Base-by-base conservation (phyloP, 1,139 yeast genomes). In the Geotrichum fermentans region DNA sequence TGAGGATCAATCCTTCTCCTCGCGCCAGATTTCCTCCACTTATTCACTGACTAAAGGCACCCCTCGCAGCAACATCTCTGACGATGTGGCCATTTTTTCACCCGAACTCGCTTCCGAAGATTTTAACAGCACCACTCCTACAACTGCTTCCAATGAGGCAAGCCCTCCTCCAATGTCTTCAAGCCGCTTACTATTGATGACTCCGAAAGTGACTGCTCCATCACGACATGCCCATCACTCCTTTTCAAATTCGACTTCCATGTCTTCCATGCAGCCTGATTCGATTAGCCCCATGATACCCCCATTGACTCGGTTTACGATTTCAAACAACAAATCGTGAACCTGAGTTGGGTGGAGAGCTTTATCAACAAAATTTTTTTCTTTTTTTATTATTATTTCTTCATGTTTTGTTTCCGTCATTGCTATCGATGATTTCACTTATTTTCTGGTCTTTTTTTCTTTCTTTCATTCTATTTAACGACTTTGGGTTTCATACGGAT, bases 351-450 rank as follows among this genome's bases (percentile, higher is more conserved):
- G n/a, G n/a, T n/a, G n/a, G 13, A 28, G 8, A 8, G 18, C 10
- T 4, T 33, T 18, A 54, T 40, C 45, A 59, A 62, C 29, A 26
- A 21, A 30, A 18, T 45, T 22, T 39, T 45, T 7, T 29, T 21
- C 24, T 3, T 30, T 37, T 4, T 38, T 24, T 26, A 14, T 24
- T 38, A 24, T n/a, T 38, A n/a, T 38, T 26, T 24, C 30, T 2
- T 13, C 30, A 28, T 28, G 8, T 8, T 28, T 34, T 14, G 13
- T 34, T 10, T 34, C 5, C 11, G 17, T 14, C 5, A 14, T 11
- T 34, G 5, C 11, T 16, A n/a, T n/a, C n/a, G n/a, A 24, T 24
- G 28, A 24, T 24, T 36, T 18, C 10, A 17, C 14, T 18, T n/a
- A 13, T 18, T 10, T 21, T 36, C 21, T 36, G n/a, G 13, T 11